These are phyloP conservation scores for Golubevia sp. DNA, from an alignment of 1,284 basidiomycete species.

Conservation along the genomic window DNA sequence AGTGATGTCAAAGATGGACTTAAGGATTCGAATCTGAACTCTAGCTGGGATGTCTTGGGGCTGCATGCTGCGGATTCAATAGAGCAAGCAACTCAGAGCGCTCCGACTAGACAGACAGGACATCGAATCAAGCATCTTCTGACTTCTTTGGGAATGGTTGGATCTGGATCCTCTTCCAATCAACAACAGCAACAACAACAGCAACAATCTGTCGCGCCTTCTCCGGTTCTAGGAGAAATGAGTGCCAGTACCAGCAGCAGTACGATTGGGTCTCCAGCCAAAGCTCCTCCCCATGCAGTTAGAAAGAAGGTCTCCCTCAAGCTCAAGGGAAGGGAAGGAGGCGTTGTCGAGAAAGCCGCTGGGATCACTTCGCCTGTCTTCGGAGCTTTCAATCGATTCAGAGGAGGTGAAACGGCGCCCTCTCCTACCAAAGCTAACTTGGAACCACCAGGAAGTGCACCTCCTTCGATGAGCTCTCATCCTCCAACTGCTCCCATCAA, in stretches of 20 bases:
- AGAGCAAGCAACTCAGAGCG: neutral
- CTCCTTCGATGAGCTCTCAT: too few species aligned
- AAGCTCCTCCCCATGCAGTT: constrained; percentile 1
- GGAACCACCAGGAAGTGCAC: too few species aligned
- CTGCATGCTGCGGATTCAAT: too few species aligned
- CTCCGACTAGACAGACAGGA: constrained; percentile 8
- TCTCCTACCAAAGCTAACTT: neutral
- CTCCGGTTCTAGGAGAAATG: too few species aligned
- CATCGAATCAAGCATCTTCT: constrained; percentile 11
- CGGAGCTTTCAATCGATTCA: constrained; percentile 6
- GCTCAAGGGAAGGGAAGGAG: constrained; percentile 1
- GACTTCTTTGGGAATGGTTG: constrained; percentile 5
- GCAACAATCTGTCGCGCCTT: too few species aligned
- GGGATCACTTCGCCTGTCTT: constrained; percentile 7
- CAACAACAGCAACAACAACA: too few species aligned
- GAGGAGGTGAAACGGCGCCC: neutral
- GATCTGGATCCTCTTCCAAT: too few species aligned
- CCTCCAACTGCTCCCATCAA: too few species aligned
- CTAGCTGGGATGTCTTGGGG: too few species aligned
- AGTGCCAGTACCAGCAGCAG: too few species aligned
- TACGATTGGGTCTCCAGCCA: neutral
- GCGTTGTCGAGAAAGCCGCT: neutral
- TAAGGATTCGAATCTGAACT: too few species aligned
- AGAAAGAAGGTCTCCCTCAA: constrained; percentile 2
- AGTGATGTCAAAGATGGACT: too few species aligned